phyloP scores from a whole-genome alignment of 164 flowering plant species.

The Dillenia turbinata region DNA sequence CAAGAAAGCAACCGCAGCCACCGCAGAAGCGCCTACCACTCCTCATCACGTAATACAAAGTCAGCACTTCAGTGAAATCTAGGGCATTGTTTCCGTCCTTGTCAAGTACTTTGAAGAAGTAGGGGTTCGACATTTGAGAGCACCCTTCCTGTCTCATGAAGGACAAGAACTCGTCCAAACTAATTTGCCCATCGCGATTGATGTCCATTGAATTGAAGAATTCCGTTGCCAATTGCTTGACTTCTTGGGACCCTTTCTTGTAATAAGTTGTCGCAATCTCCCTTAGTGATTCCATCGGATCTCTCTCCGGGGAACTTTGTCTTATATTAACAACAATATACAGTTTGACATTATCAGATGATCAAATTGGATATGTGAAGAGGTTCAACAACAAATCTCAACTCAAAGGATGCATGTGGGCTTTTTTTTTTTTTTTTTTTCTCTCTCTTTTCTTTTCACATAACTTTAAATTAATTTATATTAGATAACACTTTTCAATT shows the following conservation, averaged over 20 bases:
- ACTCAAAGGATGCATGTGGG: too few species aligned
- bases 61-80: slow-evolving; percentile 5
- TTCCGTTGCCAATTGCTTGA: background rate
- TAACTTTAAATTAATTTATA: too few species aligned
- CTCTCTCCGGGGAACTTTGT: too few species aligned
- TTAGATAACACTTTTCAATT: too few species aligned
- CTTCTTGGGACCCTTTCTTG: background rate
- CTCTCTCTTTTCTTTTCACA: too few species aligned
- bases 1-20: background rate
- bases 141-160: background rate
- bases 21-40: background rate
- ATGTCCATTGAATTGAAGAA: background rate
- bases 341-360: too few species aligned
- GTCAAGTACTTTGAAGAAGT: slow-evolving; percentile 4
- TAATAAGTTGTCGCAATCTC: background rate
- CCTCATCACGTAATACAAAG: slow-evolving; percentile 3
- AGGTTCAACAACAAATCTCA: too few species aligned
- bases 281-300: background rate
- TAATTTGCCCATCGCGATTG: background rate
- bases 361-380: too few species aligned
- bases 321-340: too few species aligned
- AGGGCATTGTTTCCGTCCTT: background rate
- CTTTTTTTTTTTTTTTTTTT: too few species aligned
- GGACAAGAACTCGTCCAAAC: background rate
- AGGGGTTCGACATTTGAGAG: too few species aligned